Percentiles rank a stretch among this genome's conserved stretches.
Conservation (phyloP, 306 rosid genomes). For the Gynostemma pentaphyllum region DNA sequence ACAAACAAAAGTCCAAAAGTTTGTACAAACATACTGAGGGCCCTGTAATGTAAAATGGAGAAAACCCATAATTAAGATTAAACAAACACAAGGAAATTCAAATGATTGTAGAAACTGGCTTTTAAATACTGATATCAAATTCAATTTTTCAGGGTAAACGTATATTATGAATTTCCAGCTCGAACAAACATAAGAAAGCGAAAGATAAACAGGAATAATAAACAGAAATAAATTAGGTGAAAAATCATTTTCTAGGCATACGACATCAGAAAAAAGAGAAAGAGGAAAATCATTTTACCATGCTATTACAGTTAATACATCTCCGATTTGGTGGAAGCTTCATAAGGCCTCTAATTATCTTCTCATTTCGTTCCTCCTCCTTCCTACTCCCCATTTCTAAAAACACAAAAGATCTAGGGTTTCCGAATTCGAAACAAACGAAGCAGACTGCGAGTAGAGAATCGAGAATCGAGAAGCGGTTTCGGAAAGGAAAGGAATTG, state of each 20-base stretch:
- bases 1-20: constrained; percentile 68
- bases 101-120: not conserved
- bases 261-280: constrained; percentile 1
- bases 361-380: constrained; percentile 76
- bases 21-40: constrained; percentile 75
- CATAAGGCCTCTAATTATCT: constrained; percentile 73
- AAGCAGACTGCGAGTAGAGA: not conserved
- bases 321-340: constrained; percentile 81
- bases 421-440: not conserved
- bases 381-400: constrained; percentile 52
- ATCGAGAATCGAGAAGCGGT: not conserved
- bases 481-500: not conserved
- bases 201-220: not conserved
- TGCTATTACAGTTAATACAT: constrained; percentile 68
- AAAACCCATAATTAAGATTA: not conserved
- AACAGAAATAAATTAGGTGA: not conserved
- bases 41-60: constrained; percentile 34
- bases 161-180: not conserved
- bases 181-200: not conserved
- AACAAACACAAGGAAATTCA: not conserved
- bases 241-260: not conserved
- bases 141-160: not conserved
- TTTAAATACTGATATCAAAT: not conserved
- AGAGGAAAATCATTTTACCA: constrained; percentile 24
- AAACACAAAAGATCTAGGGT: constrained; percentile 5